phyloP scores from a whole-genome alignment of 345 rosid species.

The Atalantia buxifolia region DNA sequence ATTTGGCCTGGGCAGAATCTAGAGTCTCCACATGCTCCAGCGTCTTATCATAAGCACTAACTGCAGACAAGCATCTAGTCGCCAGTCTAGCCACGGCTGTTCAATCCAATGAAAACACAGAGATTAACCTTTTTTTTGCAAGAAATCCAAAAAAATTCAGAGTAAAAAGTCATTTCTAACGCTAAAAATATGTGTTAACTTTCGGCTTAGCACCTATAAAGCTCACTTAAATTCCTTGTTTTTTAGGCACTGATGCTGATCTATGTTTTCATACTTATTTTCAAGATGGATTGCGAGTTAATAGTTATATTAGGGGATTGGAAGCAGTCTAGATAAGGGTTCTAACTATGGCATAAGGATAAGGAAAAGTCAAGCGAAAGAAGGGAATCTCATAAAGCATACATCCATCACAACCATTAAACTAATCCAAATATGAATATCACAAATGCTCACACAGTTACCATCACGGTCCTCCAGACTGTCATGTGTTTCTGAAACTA shows the following conservation, averaged over 20 bases:
- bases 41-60: slow-evolving; percentile 77
- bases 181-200: neutral
- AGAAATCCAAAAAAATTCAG: neutral
- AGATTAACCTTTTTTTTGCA: neutral
- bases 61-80: slow-evolving; percentile 83
- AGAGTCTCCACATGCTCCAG: slow-evolving; percentile 66
- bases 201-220: neutral
- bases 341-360: neutral
- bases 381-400: neutral
- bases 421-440: neutral
- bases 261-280: neutral
- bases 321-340: neutral
- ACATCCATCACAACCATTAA: neutral
- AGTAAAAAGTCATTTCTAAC: neutral
- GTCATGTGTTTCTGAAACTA: slow-evolving; percentile 67
- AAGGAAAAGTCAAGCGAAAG: neutral
- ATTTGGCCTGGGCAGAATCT: slow-evolving; percentile 82
- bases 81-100: slow-evolving; percentile 79
- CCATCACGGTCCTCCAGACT: slow-evolving; percentile 85
- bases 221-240: neutral
- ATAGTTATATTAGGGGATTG: neutral
- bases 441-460: slow-evolving; percentile 26
- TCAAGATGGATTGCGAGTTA: neutral
- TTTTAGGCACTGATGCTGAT: neutral
- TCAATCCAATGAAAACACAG: slow-evolving; percentile 14